A percentile compares a stretch with the other conserved stretches of the same genome.
Conservation (phyloP, 805 yeast species). For the Spathaspora passalidarum region DNA sequence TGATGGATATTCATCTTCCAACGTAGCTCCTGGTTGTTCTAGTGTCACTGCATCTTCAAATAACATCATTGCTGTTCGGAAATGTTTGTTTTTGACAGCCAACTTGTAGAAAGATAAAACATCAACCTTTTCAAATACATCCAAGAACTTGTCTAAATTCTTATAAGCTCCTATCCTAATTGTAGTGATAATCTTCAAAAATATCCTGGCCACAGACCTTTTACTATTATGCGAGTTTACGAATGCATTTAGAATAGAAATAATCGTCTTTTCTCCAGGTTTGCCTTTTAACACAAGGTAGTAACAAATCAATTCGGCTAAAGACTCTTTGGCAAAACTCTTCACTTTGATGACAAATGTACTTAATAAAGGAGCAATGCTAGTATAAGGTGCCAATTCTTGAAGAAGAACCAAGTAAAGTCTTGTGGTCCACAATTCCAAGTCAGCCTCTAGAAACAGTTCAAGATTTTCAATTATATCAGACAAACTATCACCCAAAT, state of each 20-base stretch:
- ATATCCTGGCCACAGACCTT: conserved; percentile 13
- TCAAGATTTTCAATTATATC: conserved; percentile 12
- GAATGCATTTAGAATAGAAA: conserved; percentile 12
- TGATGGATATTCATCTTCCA: background rate
- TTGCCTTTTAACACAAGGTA: conserved; percentile 16
- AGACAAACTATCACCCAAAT: conserved; percentile 12
- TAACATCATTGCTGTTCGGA: conserved; percentile 45
- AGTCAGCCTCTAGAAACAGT: conserved; percentile 8
- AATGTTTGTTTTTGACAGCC: conserved; percentile 29
- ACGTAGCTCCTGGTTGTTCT: conserved; percentile 6
- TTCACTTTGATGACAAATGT: conserved; percentile 20
- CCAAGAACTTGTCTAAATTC: conserved; percentile 18
- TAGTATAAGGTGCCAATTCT: conserved; percentile 26
- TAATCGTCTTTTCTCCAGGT: conserved; percentile 10
- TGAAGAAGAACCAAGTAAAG: conserved; percentile 30
- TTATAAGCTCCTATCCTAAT: conserved; percentile 41
- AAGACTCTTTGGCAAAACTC: conserved; percentile 12
- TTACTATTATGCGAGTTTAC: conserved; percentile 5
- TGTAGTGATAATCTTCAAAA: conserved; percentile 22
- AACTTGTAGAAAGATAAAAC: conserved; percentile 22
- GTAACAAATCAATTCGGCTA: conserved; percentile 27
- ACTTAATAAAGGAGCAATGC: conserved; percentile 29
- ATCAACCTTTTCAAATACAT: conserved; percentile 28
- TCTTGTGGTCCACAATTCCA: conserved; percentile 27
- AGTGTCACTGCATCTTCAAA: conserved; percentile 40